Conservation (phyloP, 2,329 filamentous ascomycete genomes). For the Colletotrichum incanum region DNA sequence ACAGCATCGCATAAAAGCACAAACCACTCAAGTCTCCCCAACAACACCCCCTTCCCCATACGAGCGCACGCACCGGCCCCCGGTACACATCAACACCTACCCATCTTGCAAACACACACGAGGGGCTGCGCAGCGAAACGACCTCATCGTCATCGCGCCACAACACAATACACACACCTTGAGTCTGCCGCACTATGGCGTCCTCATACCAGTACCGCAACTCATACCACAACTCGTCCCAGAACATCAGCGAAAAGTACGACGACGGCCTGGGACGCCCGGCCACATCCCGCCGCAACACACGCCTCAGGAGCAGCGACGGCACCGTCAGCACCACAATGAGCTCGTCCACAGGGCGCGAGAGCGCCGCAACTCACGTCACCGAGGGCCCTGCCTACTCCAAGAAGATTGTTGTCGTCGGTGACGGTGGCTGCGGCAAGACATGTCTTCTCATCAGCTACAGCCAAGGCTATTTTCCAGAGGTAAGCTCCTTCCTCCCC, state of each 20-base stretch:
- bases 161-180: slow-evolving; percentile 9
- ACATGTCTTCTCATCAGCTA: slow-evolving; percentile 99
- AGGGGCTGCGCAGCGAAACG: slow-evolving; percentile 31
- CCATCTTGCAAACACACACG: slow-evolving; percentile 29
- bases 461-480: slow-evolving; percentile 98
- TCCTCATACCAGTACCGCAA: slow-evolving; percentile 68
- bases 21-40: slow-evolving; percentile 28
- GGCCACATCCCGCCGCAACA: slow-evolving; percentile 57
- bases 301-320: slow-evolving; percentile 82
- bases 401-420: slow-evolving; percentile 99
- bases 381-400: slow-evolving; percentile 95
- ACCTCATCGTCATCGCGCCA: slow-evolving; percentile 27
- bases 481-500: slow-evolving; percentile 71
- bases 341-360: slow-evolving; percentile 81
- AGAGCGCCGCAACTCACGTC: slow-evolving; percentile 86
- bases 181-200: slow-evolving; percentile 59
- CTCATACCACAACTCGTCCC: slow-evolving; percentile 64
- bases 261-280: slow-evolving; percentile 51
- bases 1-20: slow-evolving; percentile 41
- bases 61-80: slow-evolving; percentile 30
- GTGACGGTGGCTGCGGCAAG: slow-evolving; percentile 98
- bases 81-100: slow-evolving; percentile 19
- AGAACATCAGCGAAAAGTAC: slow-evolving; percentile 58
- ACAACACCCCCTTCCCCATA: slow-evolving; percentile 27
- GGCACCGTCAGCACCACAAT: slow-evolving; percentile 90